Conservation (phyloP, 2,329 filamentous ascomycete genomes). For the Fusarium dlaminii region DNA sequence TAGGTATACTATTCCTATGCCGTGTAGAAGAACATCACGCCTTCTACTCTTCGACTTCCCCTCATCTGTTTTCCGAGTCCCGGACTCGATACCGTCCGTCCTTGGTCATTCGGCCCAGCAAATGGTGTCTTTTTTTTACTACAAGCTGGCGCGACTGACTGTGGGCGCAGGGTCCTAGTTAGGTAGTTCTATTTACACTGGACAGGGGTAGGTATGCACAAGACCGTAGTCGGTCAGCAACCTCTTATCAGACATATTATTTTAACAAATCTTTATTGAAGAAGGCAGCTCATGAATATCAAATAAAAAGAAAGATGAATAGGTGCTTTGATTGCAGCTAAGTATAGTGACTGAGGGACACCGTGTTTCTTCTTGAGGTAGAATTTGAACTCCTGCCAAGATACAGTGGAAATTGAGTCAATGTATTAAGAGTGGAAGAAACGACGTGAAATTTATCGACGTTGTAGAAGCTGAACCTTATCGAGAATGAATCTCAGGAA, state of each 20-base stretch:
- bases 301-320: not conserved
- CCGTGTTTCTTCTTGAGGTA: not conserved
- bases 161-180: constrained; percentile 15
- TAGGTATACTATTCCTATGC: not conserved
- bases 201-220: constrained; percentile 3
- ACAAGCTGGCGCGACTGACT: constrained; percentile 5
- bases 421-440: not conserved
- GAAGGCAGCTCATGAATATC: not conserved
- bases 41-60: not conserved
- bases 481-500: not conserved
- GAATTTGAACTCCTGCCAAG: not conserved
- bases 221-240: constrained; percentile 1
- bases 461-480: not conserved
- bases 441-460: not conserved
- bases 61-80: not conserved
- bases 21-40: not conserved
- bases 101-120: not conserved
- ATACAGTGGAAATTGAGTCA: not conserved
- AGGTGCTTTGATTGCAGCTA: not conserved
- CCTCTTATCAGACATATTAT: not conserved
- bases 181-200: constrained; percentile 8
- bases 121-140: constrained; percentile 1
- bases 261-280: not conserved
- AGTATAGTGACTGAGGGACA: not conserved
- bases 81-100: not conserved